These are phyloP conservation scores for Kwoniella dejecticola DNA, from an alignment of 768 basidiomycete genomes.

Conservation along the genomic window DNA sequence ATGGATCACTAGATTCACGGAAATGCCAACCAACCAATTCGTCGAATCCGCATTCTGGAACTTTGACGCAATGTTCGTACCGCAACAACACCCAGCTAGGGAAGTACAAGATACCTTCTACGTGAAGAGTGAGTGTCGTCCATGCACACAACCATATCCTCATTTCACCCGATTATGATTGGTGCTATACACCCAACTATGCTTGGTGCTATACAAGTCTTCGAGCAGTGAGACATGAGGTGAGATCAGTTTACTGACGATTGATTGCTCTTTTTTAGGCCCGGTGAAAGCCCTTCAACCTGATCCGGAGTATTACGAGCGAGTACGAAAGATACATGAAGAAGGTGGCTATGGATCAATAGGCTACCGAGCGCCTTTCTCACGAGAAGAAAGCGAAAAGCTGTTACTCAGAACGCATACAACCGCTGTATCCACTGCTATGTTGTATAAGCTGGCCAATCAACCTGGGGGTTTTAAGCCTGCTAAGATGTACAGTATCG, in stretches of 20 bases:
- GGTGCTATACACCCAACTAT: too few species aligned
- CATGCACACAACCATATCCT: slow-evolving; percentile 59
- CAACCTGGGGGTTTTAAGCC: slow-evolving; percentile 76
- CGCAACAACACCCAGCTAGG: slow-evolving; percentile 97
- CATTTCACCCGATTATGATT: too few species aligned
- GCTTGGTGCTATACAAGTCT: too few species aligned
- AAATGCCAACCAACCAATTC: slow-evolving; percentile 95
- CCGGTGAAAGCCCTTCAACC: background rate
- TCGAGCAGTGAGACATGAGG: too few species aligned
- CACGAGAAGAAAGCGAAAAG: slow-evolving; percentile 83
- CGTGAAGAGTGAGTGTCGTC: slow-evolving; percentile 68
- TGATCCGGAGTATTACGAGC: background rate
- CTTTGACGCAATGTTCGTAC: slow-evolving; percentile 96
- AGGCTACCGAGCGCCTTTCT: slow-evolving; percentile 98
- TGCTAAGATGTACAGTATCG: slow-evolving; percentile 94
- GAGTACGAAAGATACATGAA: slow-evolving; percentile 76
- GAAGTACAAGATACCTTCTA: slow-evolving; percentile 99
- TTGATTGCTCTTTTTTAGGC: background rate
- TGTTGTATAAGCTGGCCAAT: slow-evolving; percentile 92
- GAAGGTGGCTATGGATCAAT: slow-evolving; percentile 65
- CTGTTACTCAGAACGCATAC: slow-evolving; percentile 95
- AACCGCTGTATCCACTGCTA: slow-evolving; percentile 87
- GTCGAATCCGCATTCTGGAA: slow-evolving; percentile 99
- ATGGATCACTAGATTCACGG: slow-evolving; percentile 98
- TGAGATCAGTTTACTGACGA: too few species aligned